Conservation (phyloP, 129 eudicot species). For the Arctium minus region DNA sequence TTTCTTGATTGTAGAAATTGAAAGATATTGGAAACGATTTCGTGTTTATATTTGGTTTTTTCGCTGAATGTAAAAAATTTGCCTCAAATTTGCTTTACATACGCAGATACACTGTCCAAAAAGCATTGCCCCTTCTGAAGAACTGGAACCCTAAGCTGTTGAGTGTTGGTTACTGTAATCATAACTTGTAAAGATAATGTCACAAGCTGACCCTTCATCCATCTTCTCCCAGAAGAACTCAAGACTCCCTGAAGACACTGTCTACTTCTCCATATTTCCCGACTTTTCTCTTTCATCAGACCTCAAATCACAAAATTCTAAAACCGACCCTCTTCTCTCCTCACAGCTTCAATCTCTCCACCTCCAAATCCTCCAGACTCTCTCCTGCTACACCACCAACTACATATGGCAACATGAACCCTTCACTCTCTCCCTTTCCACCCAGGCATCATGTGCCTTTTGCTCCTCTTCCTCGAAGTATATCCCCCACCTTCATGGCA, state of each 20-base stretch:
- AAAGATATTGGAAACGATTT: background rate
- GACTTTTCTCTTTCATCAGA: slow-evolving; percentile 40
- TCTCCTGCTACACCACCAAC: slow-evolving; percentile 42
- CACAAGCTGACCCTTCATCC: slow-evolving; percentile 36
- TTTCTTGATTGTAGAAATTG: background rate
- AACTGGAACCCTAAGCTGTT: background rate
- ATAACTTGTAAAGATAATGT: slow-evolving; percentile 23
- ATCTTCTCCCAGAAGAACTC: slow-evolving; percentile 49
- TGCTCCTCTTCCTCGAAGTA: slow-evolving; percentile 29
- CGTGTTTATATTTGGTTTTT: background rate
- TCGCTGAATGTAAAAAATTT: background rate
- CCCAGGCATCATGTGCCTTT: slow-evolving; percentile 22
- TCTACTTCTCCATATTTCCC: slow-evolving; percentile 76
- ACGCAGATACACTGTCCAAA: background rate
- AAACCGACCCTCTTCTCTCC: slow-evolving; percentile 14
- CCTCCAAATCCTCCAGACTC: slow-evolving; percentile 53
- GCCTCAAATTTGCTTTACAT: background rate
- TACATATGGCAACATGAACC: slow-evolving; percentile 79
- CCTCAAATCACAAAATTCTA: slow-evolving; percentile 28
- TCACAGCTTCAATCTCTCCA: slow-evolving; percentile 67
- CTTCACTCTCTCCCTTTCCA: slow-evolving; percentile 43
- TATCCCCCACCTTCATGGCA: slow-evolving; percentile 64
- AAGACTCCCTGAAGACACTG: slow-evolving; percentile 71
- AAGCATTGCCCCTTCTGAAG: background rate
- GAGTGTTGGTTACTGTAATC: slow-evolving; percentile 12